These are phyloP conservation scores for Penicillium canescens DNA, from an alignment of 495 filamentous ascomycete species.

Conservation along the genomic window DNA sequence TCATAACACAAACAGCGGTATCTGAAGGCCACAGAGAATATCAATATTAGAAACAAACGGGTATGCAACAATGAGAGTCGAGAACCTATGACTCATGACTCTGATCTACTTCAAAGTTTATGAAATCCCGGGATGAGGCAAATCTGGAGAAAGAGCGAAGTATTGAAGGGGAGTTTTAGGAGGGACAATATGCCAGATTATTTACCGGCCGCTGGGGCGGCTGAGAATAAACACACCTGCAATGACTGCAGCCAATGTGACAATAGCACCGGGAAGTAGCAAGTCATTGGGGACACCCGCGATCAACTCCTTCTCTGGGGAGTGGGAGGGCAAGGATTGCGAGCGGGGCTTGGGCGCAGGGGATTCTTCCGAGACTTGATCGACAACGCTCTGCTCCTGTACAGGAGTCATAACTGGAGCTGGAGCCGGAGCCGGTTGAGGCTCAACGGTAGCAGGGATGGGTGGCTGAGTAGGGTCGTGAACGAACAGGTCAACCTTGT, in stretches of 20 bases:
- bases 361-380: slow-evolving; percentile 57
- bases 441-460: slow-evolving; percentile 64
- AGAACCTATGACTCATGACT: slow-evolving; percentile 9
- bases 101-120: slow-evolving; percentile 7
- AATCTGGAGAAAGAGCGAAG: slow-evolving; percentile 10
- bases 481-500: slow-evolving; percentile 97
- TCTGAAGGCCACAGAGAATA: slow-evolving; percentile 30
- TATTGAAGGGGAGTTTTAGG: slow-evolving; percentile 12
- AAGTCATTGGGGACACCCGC: slow-evolving; percentile 93
- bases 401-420: slow-evolving; percentile 53
- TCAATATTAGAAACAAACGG: slow-evolving; percentile 30
- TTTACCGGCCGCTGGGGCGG: slow-evolving; percentile 67
- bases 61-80: slow-evolving; percentile 15
- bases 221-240: slow-evolving; percentile 90
- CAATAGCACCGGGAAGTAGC: slow-evolving; percentile 89
- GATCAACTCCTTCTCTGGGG: slow-evolving; percentile 74
- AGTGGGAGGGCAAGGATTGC: slow-evolving; percentile 39
- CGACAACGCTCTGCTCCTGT: slow-evolving; percentile 57
- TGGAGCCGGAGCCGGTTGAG: slow-evolving; percentile 61
- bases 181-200: slow-evolving; percentile 11
- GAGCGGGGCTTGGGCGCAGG: slow-evolving; percentile 41
- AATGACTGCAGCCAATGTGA: slow-evolving; percentile 92
- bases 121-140: slow-evolving; percentile 9
- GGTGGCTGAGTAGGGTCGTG: slow-evolving; percentile 89
- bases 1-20: slow-evolving; percentile 33